Evolutionary conservation across 176 grass and related monocot species (phyloP).

Genomic region (Avena atlantica): DNA sequence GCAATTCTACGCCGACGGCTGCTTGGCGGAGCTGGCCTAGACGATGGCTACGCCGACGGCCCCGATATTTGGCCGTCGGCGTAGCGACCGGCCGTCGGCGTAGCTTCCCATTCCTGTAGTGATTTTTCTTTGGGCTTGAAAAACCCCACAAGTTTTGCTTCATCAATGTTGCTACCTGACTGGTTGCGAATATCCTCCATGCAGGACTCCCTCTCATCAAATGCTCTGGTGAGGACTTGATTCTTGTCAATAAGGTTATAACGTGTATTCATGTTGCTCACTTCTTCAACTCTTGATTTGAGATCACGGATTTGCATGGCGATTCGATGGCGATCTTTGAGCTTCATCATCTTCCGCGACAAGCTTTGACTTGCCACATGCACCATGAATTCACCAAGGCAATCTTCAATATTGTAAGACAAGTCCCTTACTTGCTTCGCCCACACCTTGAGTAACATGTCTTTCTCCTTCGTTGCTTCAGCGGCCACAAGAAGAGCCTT

Average conservation of each 20-base stretch:
- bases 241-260: conserved; percentile 8
- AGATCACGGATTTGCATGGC: not conserved
- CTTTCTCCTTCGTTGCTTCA: not conserved
- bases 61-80: too few relatives aligned
- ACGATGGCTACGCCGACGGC: too few relatives aligned
- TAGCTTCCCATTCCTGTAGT: too few relatives aligned
- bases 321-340: not conserved
- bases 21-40: too few relatives aligned
- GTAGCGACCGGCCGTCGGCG: too few relatives aligned
- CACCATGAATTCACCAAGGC: not conserved
- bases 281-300: not conserved
- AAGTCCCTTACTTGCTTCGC: not conserved
- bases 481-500: too few relatives aligned
- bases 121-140: not conserved
- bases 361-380: not conserved
- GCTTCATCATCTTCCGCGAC: not conserved
- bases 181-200: conserved; percentile 3
- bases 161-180: conserved; percentile 12
- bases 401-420: not conserved
- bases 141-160: conserved; percentile 38
- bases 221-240: not conserved
- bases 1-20: too few relatives aligned
- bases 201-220: conserved; percentile 8
- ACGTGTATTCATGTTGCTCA: conserved; percentile 32
- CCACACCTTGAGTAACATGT: not conserved